A percentile compares a stretch with the other conserved stretches of the same genome.
Evolutionary conservation across 805 yeast species (phyloP).

Genomic region (Candida sphagnicola): DNA sequence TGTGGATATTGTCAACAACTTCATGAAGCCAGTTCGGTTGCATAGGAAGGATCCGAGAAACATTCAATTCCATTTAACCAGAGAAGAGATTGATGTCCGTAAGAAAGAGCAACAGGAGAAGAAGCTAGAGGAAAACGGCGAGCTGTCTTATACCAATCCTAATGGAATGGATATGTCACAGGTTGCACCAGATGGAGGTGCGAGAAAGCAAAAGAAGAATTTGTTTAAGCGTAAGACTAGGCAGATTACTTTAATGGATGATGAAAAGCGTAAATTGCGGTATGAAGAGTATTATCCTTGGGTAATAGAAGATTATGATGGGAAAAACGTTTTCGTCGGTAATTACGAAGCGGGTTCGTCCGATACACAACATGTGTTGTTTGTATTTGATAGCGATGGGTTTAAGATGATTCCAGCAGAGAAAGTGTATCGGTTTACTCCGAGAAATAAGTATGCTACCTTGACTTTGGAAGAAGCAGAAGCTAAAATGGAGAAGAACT

Average conservation of each 20-base stretch:
- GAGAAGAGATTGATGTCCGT: conserved; percentile 67
- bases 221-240: conserved; percentile 74
- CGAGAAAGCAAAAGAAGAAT: conserved; percentile 58
- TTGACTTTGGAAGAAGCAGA: conserved; percentile 96
- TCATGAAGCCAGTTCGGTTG: conserved; percentile 78
- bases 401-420: conserved; percentile 95
- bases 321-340: conserved; percentile 91
- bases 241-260: conserved; percentile 78
- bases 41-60: conserved; percentile 94
- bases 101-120: conserved; percentile 30
- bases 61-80: conserved; percentile 77
- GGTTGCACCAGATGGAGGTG: conserved; percentile 92
- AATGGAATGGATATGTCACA: conserved; percentile 50
- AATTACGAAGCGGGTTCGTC: conserved; percentile 87
- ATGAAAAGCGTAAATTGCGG: conserved; percentile 74
- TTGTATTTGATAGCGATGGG: conserved; percentile 82
- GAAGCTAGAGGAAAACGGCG: conserved; percentile 13
- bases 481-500: conserved; percentile 80
- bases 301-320: conserved; percentile 97
- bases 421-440: conserved; percentile 89
- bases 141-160: conserved; percentile 15
- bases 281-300: conserved; percentile 97
- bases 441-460: conserved; percentile 89
- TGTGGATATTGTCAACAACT: conserved; percentile 68
- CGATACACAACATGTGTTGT: conserved; percentile 73